Evolutionary conservation across 306 rosid genomes (phyloP), one percentile per base, ranked within the genome.

Genomic region (Begonia fuchsioides): DNA sequence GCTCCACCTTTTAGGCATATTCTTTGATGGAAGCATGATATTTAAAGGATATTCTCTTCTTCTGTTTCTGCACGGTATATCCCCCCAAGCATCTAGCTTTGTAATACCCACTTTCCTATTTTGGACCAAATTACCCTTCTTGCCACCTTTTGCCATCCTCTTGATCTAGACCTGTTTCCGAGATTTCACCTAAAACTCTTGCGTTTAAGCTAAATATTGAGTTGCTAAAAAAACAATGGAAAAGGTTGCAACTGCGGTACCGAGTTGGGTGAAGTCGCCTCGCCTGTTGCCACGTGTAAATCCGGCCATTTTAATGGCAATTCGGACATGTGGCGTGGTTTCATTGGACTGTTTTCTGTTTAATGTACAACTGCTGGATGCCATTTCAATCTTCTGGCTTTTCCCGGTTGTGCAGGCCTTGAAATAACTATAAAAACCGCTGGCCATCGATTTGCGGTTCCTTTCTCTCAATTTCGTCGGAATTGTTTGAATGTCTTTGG

Each of bases 31-130:
- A 35, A 53, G 78, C 69, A 72, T 76, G 71, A 47, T 50, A 68
- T 4, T 26, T 47, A 13, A 41, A 63, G 96, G 86, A 88, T 88
- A 88, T 88, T 83, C 96, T 64, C 59, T 58, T 9, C 5, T 38
- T 26, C 35, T 8, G 44, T 56, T 68, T 58, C 77, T 55, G 35
- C 60, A 19, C 39, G 43, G 76, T 46, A 73, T 75, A 76, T 86
- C 63, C 88, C 65, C 13, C 14, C 39, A 43, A 15, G 39, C 43
- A 53, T 18, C 32, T 8, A 20, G 3, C 32, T 6, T 20, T 20
- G 2, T 12, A n/a, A 6, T 10, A 3, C 15, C 39, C 38, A 12
- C 17, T 32, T 55, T 38, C 8, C 8, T 6, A 12, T n/a, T 43
- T 2, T 4, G 10, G 45, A 41, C 45, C 45, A 41, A 41, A 41